Evolutionary conservation across 169 alveolate genomes (phyloP).

Genomic region (Plasmodium malariae): DNA sequence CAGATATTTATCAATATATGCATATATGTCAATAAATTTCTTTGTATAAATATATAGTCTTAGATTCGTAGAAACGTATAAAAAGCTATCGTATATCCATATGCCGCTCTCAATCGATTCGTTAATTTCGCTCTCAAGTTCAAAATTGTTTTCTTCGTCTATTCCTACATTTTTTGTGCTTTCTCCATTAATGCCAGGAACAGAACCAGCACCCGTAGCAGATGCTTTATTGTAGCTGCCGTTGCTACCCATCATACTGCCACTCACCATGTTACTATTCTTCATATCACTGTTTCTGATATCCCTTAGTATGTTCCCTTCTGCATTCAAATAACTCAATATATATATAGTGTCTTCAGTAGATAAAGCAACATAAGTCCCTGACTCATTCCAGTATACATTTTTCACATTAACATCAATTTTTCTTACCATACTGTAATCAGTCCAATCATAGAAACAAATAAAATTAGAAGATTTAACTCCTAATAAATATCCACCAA

Average conservation of each 20-base stretch:
- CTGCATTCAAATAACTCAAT: conserved; percentile 70
- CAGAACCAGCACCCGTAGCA: background rate
- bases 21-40: conserved; percentile 86
- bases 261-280: background rate
- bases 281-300: background rate
- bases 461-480: conserved; percentile 92
- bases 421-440: conserved; percentile 72
- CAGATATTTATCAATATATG: conserved; percentile 85
- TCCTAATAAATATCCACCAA: conserved; percentile 93
- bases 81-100: conserved; percentile 89
- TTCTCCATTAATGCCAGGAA: background rate
- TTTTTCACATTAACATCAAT: conserved; percentile 75
- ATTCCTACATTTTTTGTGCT: conserved; percentile 31
- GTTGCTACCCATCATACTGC: background rate
- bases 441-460: conserved; percentile 97
- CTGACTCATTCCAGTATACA: conserved; percentile 83
- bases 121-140: conserved; percentile 79
- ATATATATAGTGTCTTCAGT: conserved; percentile 80
- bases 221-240: no score
- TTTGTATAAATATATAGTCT: conserved; percentile 86
- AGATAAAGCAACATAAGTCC: conserved; percentile 81
- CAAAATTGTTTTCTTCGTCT: conserved; percentile 79
- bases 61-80: conserved; percentile 85
- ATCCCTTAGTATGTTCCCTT: background rate
- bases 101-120: conserved; percentile 88